Evolutionary conservation across 306 rosid species (phyloP).

Genomic region (Pyrus bretschneideri): DNA sequence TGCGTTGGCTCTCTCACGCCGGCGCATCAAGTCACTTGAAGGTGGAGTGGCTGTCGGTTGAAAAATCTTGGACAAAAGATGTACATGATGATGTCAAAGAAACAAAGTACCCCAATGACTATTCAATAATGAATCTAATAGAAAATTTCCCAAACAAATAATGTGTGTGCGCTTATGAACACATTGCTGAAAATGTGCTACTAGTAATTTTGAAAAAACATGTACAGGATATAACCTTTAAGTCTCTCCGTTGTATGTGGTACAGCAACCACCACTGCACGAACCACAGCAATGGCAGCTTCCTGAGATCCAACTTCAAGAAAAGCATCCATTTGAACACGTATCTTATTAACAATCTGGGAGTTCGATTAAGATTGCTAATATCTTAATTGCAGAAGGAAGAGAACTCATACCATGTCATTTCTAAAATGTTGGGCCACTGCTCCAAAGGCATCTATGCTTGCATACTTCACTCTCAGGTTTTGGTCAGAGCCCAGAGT

Average conservation of each 20-base stretch:
- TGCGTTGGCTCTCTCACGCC: conserved; percentile 66
- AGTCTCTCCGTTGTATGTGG: conserved; percentile 86
- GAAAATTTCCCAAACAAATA: neutral
- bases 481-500: no score
- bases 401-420: conserved; percentile 56
- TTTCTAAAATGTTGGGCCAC: conserved; percentile 90
- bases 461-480: conserved; percentile 44
- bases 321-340: no score
- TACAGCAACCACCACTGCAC: conserved; percentile 82
- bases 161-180: conserved; percentile 1
- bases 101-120: conserved; percentile 23
- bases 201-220: conserved; percentile 1
- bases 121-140: neutral
- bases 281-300: conserved; percentile 86
- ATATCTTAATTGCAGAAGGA: conserved; percentile 16
- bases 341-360: no score
- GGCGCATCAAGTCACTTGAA: conserved; percentile 54
- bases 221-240: conserved; percentile 89
- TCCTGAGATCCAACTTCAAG: no score
- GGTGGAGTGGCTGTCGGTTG: conserved; percentile 58
- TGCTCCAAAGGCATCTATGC: conserved; percentile 92
- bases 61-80: conserved; percentile 94
- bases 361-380: conserved; percentile 18
- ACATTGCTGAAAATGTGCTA: neutral
- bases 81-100: conserved; percentile 58